Percentiles rank a stretch among this genome's conserved stretches.
phyloP scores from a whole-genome alignment of 306 rosid species.

The Pyrus communis region DNA sequence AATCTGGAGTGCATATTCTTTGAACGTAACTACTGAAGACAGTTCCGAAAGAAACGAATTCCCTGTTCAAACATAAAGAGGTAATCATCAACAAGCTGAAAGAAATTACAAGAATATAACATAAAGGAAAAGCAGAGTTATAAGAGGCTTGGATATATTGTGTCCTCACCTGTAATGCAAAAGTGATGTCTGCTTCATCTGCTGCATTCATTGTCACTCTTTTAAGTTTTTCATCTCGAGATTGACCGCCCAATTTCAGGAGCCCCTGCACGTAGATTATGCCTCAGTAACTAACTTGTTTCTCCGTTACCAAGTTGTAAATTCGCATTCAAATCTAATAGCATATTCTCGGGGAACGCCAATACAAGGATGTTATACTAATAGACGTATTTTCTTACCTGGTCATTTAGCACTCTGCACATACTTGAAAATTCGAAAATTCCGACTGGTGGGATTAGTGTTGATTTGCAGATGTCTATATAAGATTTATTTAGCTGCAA shows the following conservation, averaged over 20 bases:
- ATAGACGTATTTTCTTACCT: constrained; percentile 33
- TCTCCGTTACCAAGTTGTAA: not conserved
- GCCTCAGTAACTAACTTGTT: not conserved
- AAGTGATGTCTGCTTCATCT: constrained; percentile 66
- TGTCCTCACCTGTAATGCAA: constrained; percentile 65
- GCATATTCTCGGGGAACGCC: not conserved
- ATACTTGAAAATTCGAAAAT: constrained; percentile 64
- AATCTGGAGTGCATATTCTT: not conserved
- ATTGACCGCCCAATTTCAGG: constrained; percentile 70
- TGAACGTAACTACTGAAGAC: constrained; percentile 44
- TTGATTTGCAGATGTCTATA: constrained; percentile 51
- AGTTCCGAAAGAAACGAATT: constrained; percentile 72
- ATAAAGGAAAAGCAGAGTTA: not conserved
- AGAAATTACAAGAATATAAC: not conserved
- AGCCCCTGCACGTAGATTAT: constrained; percentile 56
- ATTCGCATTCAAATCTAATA: not conserved
- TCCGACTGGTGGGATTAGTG: constrained; percentile 60
- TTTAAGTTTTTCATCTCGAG: constrained; percentile 63
- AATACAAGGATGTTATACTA: not conserved
- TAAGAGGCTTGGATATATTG: not conserved
- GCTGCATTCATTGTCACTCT: constrained; percentile 58
- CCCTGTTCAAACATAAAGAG: constrained; percentile 46
- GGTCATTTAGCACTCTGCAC: constrained; percentile 78
- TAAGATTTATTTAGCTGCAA: constrained; percentile 80
- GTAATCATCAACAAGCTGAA: not conserved